Base-by-base conservation (phyloP, 768 basidiomycete genomes). In the Lepiota venenata region DNA sequence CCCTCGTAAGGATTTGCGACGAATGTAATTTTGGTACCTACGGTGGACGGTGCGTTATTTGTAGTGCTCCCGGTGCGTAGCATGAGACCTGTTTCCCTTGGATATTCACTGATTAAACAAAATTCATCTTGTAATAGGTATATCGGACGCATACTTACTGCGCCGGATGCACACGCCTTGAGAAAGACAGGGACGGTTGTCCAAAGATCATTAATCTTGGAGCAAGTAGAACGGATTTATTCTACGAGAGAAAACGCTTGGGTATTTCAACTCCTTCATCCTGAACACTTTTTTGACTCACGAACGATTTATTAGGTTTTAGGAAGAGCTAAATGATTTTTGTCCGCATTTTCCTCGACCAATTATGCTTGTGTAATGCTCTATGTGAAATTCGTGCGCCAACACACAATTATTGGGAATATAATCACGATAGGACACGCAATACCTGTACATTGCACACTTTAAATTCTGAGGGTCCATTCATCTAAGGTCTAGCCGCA, bases 1-100 rank as follows among this genome's bases (percentile, higher is more conserved):
- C 96, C 20, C 81, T 98, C 59, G 97, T 98, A 55, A 84, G 96
- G 58, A 98, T 98, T 61, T 99, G 97, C 70, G 97, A 99, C 68
- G 97, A 99, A 75, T 99, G 97, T 73, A 98, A 98, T 71, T 99
- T 98, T 74, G 92, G 94, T 61, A 96, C 93, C 41, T 97, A 97
- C 67, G 94, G 97, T 18, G 96, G 96, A 47, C 81, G 94, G 59
- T 99, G 97, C 68, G 98, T 98, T 71, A 97, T 98, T 58, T 99
- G 97, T 62, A 93, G 94, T 47, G 86, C 93, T 41, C 93, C 92
- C 63, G 96, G 95, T 97, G 47, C 20, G 16, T 46, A 50, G 44
- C 18, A 25, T 38, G 7, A 32, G 56, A 21, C 15, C 29, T n/a
- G 42, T 43, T 21, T 12, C 50, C 15, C 20, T 16, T 1, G n/a